Percentiles rank a stretch among this genome's conserved stretches.
These are phyloP conservation scores for Asterella californica DNA, from an alignment of 225 moss, liverwort and hornwort species.

Conservation along the genomic window DNA sequence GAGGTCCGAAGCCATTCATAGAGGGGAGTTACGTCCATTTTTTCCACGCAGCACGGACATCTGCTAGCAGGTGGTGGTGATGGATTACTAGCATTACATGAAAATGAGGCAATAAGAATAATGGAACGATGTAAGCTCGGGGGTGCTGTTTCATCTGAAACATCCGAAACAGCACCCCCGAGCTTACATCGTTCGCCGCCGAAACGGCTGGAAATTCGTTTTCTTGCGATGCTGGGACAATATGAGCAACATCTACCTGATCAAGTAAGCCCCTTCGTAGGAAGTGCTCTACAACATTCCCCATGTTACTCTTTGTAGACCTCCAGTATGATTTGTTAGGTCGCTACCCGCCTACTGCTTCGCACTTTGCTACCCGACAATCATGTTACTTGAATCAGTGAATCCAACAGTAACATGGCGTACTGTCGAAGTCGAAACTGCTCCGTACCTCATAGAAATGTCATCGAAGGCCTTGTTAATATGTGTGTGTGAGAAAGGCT, in stretches of 20 bases:
- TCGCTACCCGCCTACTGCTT: too few species aligned
- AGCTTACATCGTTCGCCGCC: too few species aligned
- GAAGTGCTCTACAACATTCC: not conserved
- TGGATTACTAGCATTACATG: conserved; percentile 72
- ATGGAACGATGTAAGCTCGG: conserved; percentile 56
- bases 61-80: conserved; percentile 80
- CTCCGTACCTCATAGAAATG: not conserved
- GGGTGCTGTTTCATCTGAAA: conserved; percentile 79
- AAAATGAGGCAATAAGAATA: conserved; percentile 55
- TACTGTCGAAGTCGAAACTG: too few species aligned
- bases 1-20: conserved; percentile 59
- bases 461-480: not conserved
- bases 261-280: conserved; percentile 49
- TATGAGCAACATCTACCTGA: conserved; percentile 64
- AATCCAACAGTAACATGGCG: not conserved
- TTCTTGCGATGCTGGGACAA: conserved; percentile 71
- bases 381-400: not conserved
- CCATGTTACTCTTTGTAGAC: not conserved
- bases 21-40: conserved; percentile 68
- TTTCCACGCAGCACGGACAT: conserved; percentile 70
- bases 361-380: too few species aligned
- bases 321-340: not conserved
- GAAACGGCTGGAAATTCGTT: conserved; percentile 64
- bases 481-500: too few species aligned
- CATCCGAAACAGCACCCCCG: too few species aligned